phyloP scores from a whole-genome alignment of 1,284 basidiomycete species.

The Marasmius sp. region DNA sequence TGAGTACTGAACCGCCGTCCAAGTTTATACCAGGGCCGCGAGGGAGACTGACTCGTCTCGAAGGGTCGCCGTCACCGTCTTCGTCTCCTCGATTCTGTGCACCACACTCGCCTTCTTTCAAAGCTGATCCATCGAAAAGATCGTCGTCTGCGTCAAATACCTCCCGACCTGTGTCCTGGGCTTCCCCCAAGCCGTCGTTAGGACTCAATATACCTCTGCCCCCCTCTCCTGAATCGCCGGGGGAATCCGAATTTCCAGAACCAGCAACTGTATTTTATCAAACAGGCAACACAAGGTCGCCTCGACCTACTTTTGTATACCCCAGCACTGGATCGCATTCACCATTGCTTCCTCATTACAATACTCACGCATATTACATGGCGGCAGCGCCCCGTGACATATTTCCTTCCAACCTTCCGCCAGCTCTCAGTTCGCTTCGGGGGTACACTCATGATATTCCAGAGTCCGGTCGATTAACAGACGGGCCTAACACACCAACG shows the following conservation, averaged over 20 bases:
- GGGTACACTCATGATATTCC: slow-evolving; percentile 25
- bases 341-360: slow-evolving; percentile 33
- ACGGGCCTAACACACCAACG: slow-evolving; percentile 41
- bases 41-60: slow-evolving; percentile 21
- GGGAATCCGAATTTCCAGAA: slow-evolving; percentile 37
- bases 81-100: slow-evolving; percentile 9
- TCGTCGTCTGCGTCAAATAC: slow-evolving; percentile 38
- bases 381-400: slow-evolving; percentile 32
- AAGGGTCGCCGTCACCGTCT: background rate
- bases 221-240: slow-evolving; percentile 40
- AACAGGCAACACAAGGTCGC: slow-evolving; percentile 26
- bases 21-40: slow-evolving; percentile 14
- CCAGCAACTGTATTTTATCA: slow-evolving; percentile 61
- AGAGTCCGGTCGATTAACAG: slow-evolving; percentile 24
- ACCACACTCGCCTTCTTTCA: slow-evolving; percentile 24
- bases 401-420: slow-evolving; percentile 35
- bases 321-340: slow-evolving; percentile 39
- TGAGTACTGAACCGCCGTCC: slow-evolving; percentile 10
- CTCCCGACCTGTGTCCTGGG: slow-evolving; percentile 35
- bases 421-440: slow-evolving; percentile 16
- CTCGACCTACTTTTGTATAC: slow-evolving; percentile 23
- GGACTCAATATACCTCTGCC: slow-evolving; percentile 40
- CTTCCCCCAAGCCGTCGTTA: slow-evolving; percentile 27
- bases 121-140: slow-evolving; percentile 32
- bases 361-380: slow-evolving; percentile 24